A percentile compares a stretch with the other conserved stretches of the same genome.
Evolutionary conservation across 768 basidiomycete genomes (phyloP).

Genomic region (Omphalotus guepiniiformis): DNA sequence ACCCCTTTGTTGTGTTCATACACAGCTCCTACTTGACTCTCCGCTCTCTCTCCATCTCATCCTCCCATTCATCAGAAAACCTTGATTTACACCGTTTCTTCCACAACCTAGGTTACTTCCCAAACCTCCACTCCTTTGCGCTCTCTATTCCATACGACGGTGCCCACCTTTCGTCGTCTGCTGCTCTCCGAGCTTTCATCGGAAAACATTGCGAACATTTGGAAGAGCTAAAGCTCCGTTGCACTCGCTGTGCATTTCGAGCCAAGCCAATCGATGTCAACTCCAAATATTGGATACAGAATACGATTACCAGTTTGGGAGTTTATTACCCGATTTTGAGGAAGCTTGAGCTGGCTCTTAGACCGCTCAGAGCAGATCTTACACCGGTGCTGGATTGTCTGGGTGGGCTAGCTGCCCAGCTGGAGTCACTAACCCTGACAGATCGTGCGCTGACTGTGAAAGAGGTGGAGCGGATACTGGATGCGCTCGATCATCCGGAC

Average conservation of each 20-base stretch:
- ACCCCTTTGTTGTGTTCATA: conserved; percentile 41
- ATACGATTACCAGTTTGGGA: conserved; percentile 9
- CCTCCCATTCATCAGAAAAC: conserved; percentile 30
- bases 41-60: conserved; percentile 30
- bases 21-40: conserved; percentile 38
- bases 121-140: conserved; percentile 31
- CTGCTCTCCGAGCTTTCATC: conserved; percentile 31
- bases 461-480: not conserved
- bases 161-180: conserved; percentile 32
- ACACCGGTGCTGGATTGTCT: not conserved
- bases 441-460: not conserved
- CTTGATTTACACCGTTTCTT: conserved; percentile 39
- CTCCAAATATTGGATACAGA: conserved; percentile 39
- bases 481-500: not conserved
- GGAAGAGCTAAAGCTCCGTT: conserved; percentile 30
- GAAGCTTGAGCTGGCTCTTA: conserved; percentile 1
- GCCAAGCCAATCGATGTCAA: conserved; percentile 20
- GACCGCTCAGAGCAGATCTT: conserved; percentile 1
- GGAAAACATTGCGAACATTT: conserved; percentile 30
- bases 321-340: not conserved
- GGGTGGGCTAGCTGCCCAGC: not conserved
- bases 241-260: conserved; percentile 17
- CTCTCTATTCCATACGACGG: conserved; percentile 45
- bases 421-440: conserved; percentile 1
- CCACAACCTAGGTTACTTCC: conserved; percentile 31